Evolutionary conservation across 179 eudicot genomes (phyloP), one percentile per base, ranked within the genome.

Genomic region (Silene noctiflora): DNA sequence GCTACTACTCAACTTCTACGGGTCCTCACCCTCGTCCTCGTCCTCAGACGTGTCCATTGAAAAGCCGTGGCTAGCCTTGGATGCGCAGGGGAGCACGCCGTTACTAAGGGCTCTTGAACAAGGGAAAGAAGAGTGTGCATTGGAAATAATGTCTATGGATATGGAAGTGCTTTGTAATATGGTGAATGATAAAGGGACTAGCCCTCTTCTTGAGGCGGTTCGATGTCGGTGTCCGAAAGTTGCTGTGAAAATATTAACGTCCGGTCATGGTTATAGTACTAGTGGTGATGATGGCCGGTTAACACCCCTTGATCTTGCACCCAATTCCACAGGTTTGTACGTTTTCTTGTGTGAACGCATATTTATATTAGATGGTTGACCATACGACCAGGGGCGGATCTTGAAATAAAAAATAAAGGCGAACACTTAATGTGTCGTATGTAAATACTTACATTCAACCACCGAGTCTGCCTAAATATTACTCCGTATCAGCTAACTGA

Each of bases 291-390:
- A 5, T 16, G 46, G n/a, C n/a, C n/a, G 61, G 13, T 7, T 51
- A 21, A 67, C 72, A 31, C 73, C 65, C 0, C 67, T 67, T 67
- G 31, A 67, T 67, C 20, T 76, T 67, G 46, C 46, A 3, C 73
- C 78, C 3, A 24, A 67, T 10, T 66, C 44, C 27, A 25, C 77
- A 74, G 77, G 77, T 74, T 27, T 61, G 64, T n/a, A n/a, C n/a
- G n/a, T 19, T 21, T 2, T 7, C 39, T 33, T 7, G 5, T 33
- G 39, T 5, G 39, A 33, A 5, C 5, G 39, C 39, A 33, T 4
- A 33, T 33, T 33, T 33, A 7, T 33, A 33, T 6, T 33, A 33
- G 39, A 33, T 33, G 39, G 39, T 4, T 33, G 7, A 33, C 39
- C 7, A n/a, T n/a, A n/a, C n/a, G n/a, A n/a, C n/a, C n/a, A n/a